A percentile compares a stretch with the other conserved stretches of the same genome.
Conservation (phyloP, 768 basidiomycete species). For the Pulveroboletus sp. region DNA sequence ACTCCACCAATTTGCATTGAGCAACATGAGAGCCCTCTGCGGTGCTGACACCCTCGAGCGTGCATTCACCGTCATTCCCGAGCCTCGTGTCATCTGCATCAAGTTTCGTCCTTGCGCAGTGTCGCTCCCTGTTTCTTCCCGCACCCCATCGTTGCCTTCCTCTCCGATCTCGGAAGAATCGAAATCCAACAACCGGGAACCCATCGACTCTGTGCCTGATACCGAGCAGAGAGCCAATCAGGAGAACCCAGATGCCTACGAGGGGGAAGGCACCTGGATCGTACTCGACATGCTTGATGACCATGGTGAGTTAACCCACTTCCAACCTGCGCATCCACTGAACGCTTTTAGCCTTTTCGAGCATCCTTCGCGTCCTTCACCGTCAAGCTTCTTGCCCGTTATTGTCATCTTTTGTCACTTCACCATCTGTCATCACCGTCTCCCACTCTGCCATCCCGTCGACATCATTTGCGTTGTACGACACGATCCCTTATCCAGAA, state of each 20-base stretch:
- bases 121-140: slow-evolving; percentile 9
- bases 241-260: slow-evolving; percentile 4
- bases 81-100: slow-evolving; percentile 38
- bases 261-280: slow-evolving; percentile 43
- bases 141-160: slow-evolving; percentile 19
- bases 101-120: slow-evolving; percentile 30
- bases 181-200: slow-evolving; percentile 7
- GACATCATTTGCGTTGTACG: slow-evolving; percentile 27
- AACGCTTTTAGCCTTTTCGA: slow-evolving; percentile 39
- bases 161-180: slow-evolving; percentile 21
- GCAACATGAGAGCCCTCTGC: slow-evolving; percentile 39
- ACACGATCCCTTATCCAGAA: slow-evolving; percentile 57
- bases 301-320: slow-evolving; percentile 29
- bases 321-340: not conserved
- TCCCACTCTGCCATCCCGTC: slow-evolving; percentile 30
- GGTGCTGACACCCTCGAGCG: slow-evolving; percentile 42
- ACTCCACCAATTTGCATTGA: slow-evolving; percentile 38
- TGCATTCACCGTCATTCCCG: slow-evolving; percentile 19
- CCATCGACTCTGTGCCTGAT: not conserved
- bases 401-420: slow-evolving; percentile 41
- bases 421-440: slow-evolving; percentile 55
- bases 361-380: slow-evolving; percentile 51
- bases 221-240: slow-evolving; percentile 4
- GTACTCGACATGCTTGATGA: slow-evolving; percentile 51
- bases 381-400: slow-evolving; percentile 35